A percentile compares a stretch with the other conserved stretches of the same genome.
phyloP scores from a whole-genome alignment of 1,139 yeast species.

The Hyphopichia wangnamkhiaoensis region DNA sequence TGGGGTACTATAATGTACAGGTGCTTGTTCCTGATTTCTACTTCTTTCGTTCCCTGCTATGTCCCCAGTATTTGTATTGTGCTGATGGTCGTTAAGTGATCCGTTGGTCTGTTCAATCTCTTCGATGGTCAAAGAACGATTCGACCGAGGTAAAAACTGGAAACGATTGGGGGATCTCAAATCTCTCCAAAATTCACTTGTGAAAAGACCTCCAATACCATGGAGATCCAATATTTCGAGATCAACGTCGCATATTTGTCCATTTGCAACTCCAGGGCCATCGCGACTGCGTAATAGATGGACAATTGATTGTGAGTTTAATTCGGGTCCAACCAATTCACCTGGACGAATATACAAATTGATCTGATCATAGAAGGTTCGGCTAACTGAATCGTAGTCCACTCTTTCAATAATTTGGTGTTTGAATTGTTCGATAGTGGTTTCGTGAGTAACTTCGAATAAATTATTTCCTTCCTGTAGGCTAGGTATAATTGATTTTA shows the following conservation, averaged over 20 bases:
- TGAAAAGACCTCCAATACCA: slow-evolving; percentile 28
- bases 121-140: slow-evolving; percentile 2
- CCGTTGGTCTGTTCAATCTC: not conserved
- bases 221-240: slow-evolving; percentile 12
- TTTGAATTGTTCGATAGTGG: slow-evolving; percentile 25
- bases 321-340: slow-evolving; percentile 3
- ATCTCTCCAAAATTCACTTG: slow-evolving; percentile 30
- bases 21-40: too few species aligned
- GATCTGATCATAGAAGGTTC: slow-evolving; percentile 33
- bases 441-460: slow-evolving; percentile 23
- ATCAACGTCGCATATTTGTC: slow-evolving; percentile 12
- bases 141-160: slow-evolving; percentile 21
- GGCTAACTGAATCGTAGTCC: slow-evolving; percentile 23
- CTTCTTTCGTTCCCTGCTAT: too few species aligned
- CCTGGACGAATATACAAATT: slow-evolving; percentile 12
- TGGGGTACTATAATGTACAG: too few species aligned
- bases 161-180: slow-evolving; percentile 24
- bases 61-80: too few species aligned
- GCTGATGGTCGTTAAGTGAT: too few species aligned
- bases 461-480: slow-evolving; percentile 24
- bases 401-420: slow-evolving; percentile 22
- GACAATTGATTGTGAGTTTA: not conserved
- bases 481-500: slow-evolving; percentile 17
- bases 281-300: too few species aligned
- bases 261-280: slow-evolving; percentile 3